phyloP scores from a whole-genome alignment of 495 filamentous ascomycete species.

The Pyrenopolyporus hunteri region DNA sequence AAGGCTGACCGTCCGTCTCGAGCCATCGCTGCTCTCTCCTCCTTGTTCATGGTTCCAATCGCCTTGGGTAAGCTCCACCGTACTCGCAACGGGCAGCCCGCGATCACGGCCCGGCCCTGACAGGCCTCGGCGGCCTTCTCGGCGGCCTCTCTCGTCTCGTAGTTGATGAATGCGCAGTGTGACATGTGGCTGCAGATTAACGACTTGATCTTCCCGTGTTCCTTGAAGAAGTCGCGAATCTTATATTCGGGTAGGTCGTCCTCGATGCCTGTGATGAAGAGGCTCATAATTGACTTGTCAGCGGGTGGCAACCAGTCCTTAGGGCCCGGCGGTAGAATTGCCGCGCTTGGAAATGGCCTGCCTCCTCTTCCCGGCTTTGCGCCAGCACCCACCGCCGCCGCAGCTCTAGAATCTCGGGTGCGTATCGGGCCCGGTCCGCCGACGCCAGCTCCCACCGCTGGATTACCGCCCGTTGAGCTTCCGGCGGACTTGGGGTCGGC shows the following conservation, averaged over 20 bases:
- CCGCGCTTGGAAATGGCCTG: constrained; percentile 68
- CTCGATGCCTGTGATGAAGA: constrained; percentile 94
- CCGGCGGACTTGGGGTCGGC: constrained; percentile 48
- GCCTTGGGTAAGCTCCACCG: constrained; percentile 93
- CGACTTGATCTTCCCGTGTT: constrained; percentile 85
- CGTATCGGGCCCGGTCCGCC: constrained; percentile 71
- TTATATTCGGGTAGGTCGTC: constrained; percentile 94
- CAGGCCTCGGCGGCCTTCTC: constrained; percentile 83
- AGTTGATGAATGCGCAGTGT: constrained; percentile 97
- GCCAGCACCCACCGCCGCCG: constrained; percentile 44
- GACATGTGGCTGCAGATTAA: constrained; percentile 95
- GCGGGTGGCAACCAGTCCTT: constrained; percentile 83
- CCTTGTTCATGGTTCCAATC: constrained; percentile 84
- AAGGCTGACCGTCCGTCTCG: constrained; percentile 70
- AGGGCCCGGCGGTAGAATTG: constrained; percentile 77
- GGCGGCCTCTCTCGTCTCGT: constrained; percentile 76
- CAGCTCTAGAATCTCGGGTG: constrained; percentile 64
- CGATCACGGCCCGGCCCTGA: constrained; percentile 83
- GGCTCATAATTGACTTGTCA: constrained; percentile 82
- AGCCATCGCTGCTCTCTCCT: constrained; percentile 76
- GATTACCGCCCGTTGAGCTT: constrained; percentile 50
- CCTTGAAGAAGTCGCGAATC: constrained; percentile 85
- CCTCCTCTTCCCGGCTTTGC: constrained; percentile 51
- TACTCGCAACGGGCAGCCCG: constrained; percentile 84
- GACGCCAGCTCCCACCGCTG: constrained; percentile 52